Evolutionary conservation across 169 alveolate genomes (phyloP).

Genomic region (Miamiensis avidus): DNA sequence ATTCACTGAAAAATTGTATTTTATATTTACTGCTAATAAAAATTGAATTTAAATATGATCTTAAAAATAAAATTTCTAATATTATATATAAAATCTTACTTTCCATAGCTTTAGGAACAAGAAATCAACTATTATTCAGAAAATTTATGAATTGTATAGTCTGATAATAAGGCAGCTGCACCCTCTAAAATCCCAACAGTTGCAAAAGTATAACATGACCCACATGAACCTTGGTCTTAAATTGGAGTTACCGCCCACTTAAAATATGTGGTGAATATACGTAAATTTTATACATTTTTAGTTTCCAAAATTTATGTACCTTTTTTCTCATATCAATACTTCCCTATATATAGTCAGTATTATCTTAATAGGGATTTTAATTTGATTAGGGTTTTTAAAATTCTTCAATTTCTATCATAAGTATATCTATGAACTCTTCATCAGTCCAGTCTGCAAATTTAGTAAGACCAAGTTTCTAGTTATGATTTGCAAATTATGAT

Average conservation of each 20-base stretch:
- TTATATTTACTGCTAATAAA: too few relatives aligned
- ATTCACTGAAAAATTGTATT: too few relatives aligned
- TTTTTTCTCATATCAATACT: slow-evolving; percentile 36
- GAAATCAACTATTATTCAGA: slow-evolving; percentile 89
- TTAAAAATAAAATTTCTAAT: too few relatives aligned
- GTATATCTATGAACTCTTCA: slow-evolving; percentile 44
- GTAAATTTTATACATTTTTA: too few relatives aligned
- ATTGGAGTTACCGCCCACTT: neutral
- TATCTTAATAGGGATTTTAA: neutral
- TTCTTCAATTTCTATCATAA: neutral
- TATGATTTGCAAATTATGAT: too few relatives aligned
- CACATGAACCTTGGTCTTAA: slow-evolving; percentile 75
- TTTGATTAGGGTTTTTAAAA: neutral
- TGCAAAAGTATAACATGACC: slow-evolving; percentile 91
- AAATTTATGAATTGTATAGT: slow-evolving; percentile 23
- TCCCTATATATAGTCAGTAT: slow-evolving; percentile 22
- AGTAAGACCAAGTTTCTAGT: neutral
- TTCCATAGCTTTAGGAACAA: slow-evolving; percentile 66
- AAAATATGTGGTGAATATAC: too few relatives aligned
- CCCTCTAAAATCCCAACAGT: slow-evolving; percentile 76
- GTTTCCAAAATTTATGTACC: neutral
- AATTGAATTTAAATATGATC: too few relatives aligned
- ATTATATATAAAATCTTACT: neutral
- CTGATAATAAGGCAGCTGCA: slow-evolving; percentile 40
- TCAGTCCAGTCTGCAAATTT: slow-evolving; percentile 44